These are phyloP conservation scores for Pleurotus cornucopiae DNA, from an alignment of 768 basidiomycete species.

Conservation along the genomic window DNA sequence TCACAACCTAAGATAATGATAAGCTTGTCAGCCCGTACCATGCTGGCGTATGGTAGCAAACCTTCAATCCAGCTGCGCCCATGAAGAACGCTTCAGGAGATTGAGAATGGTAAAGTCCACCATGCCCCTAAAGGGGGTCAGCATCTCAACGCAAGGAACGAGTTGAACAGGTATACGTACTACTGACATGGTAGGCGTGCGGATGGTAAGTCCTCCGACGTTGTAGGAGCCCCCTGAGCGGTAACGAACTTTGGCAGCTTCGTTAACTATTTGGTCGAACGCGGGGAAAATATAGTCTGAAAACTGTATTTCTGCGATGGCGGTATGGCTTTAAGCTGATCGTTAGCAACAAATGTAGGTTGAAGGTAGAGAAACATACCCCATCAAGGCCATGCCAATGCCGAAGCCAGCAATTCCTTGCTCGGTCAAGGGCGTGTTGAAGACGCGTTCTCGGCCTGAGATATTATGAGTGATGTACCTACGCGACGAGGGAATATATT, in stretches of 20 bases:
- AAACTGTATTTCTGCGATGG: slow-evolving; percentile 92
- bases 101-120: slow-evolving; percentile 91
- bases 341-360: neutral
- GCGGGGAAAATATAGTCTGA: slow-evolving; percentile 91
- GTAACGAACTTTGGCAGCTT: slow-evolving; percentile 91
- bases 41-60: slow-evolving; percentile 18
- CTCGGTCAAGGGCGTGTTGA: slow-evolving; percentile 91
- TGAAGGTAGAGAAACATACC: slow-evolving; percentile 23
- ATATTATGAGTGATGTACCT: slow-evolving; percentile 3
- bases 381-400: slow-evolving; percentile 88
- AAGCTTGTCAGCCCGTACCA: neutral
- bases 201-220: slow-evolving; percentile 78
- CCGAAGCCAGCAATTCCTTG: slow-evolving; percentile 96
- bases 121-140: slow-evolving; percentile 53
- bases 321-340: slow-evolving; percentile 50
- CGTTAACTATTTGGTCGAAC: slow-evolving; percentile 95
- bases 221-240: slow-evolving; percentile 83
- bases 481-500: slow-evolving; percentile 15
- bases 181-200: slow-evolving; percentile 90
- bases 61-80: slow-evolving; percentile 87
- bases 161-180: slow-evolving; percentile 30
- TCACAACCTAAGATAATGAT: slow-evolving; percentile 56
- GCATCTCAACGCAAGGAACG: neutral
- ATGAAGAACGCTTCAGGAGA: slow-evolving; percentile 95
- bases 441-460: slow-evolving; percentile 84